These are phyloP conservation scores for Crithidia brevicula DNA, from an alignment of 208 protist species.

Conservation along the genomic window DNA sequence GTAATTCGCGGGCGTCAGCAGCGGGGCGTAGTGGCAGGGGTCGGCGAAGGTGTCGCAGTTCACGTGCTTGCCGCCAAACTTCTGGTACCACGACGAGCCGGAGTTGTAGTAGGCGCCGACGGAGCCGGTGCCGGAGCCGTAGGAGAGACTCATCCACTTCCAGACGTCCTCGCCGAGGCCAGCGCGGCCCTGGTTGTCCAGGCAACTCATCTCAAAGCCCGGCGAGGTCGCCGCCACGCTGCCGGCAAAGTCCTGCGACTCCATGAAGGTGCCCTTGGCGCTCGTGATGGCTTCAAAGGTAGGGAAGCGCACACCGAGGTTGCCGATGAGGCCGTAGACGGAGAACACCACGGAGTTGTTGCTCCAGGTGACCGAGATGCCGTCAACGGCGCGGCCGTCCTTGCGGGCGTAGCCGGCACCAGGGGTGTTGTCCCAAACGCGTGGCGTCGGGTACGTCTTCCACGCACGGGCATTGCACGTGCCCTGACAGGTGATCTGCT, in stretches of 20 bases:
- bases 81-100: slow-evolving; percentile 83
- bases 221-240: slow-evolving; percentile 46
- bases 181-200: slow-evolving; percentile 52
- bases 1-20: slow-evolving; percentile 68
- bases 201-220: slow-evolving; percentile 75
- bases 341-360: slow-evolving; percentile 72
- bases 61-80: slow-evolving; percentile 87
- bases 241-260: slow-evolving; percentile 50
- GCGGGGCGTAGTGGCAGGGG: slow-evolving; percentile 77
- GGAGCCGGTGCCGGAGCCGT: slow-evolving; percentile 49
- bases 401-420: slow-evolving; percentile 49
- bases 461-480: slow-evolving; percentile 76
- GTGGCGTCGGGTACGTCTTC: slow-evolving; percentile 59
- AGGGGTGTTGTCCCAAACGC: slow-evolving; percentile 72
- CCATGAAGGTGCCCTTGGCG: slow-evolving; percentile 52
- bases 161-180: slow-evolving; percentile 80
- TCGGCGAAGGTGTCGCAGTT: slow-evolving; percentile 79
- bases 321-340: slow-evolving; percentile 75
- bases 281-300: slow-evolving; percentile 74
- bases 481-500: slow-evolving; percentile 71
- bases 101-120: slow-evolving; percentile 63
- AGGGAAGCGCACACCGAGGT: slow-evolving; percentile 82
- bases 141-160: slow-evolving; percentile 55
- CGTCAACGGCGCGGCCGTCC: slow-evolving; percentile 65
- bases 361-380: slow-evolving; percentile 57